A percentile compares a stretch with the other conserved stretches of the same genome.
phyloP scores from a whole-genome alignment of 2,329 filamentous ascomycete genomes.

The Claviceps digitariae region DNA sequence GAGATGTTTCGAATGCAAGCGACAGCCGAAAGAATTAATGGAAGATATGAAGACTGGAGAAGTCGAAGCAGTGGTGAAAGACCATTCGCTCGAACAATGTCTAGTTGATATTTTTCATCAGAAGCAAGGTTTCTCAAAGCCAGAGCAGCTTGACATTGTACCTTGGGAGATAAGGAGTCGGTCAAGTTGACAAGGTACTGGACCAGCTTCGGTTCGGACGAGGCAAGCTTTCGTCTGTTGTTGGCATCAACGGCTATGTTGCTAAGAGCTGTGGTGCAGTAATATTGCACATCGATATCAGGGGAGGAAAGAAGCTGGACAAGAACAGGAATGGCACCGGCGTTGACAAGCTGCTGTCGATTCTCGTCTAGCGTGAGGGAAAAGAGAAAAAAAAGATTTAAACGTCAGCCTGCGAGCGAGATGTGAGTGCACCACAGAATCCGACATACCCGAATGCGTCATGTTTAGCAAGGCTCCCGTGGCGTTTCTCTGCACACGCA shows the following conservation, averaged over 20 bases:
- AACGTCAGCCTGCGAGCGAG: not conserved
- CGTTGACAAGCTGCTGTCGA: constrained; percentile 90
- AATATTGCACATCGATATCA: constrained; percentile 97
- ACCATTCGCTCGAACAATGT: constrained; percentile 84
- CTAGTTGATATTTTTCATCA: constrained; percentile 96
- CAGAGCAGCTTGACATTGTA: constrained; percentile 92
- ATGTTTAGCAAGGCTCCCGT: constrained; percentile 95
- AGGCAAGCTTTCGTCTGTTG: constrained; percentile 81
- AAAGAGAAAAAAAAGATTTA: not conserved
- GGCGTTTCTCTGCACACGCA: constrained; percentile 95
- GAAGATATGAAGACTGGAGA: constrained; percentile 87
- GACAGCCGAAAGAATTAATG: constrained; percentile 89
- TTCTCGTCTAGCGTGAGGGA: constrained; percentile 61
- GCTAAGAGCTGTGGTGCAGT: constrained; percentile 95
- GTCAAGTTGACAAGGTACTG: constrained; percentile 91
- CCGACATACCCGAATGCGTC: constrained; percentile 79
- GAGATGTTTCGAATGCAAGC: constrained; percentile 98
- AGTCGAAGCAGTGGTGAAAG: constrained; percentile 76
- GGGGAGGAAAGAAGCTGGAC: constrained; percentile 86
- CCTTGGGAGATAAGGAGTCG: constrained; percentile 94
- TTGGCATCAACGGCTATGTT: constrained; percentile 93
- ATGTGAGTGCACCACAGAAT: not conserved
- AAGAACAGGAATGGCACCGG: constrained; percentile 92
- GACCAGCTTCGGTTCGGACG: constrained; percentile 81
- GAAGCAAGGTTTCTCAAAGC: constrained; percentile 91